Evolutionary conservation across 2,329 filamentous ascomycete species (phyloP).

Genomic region (Epichloe scottii): DNA sequence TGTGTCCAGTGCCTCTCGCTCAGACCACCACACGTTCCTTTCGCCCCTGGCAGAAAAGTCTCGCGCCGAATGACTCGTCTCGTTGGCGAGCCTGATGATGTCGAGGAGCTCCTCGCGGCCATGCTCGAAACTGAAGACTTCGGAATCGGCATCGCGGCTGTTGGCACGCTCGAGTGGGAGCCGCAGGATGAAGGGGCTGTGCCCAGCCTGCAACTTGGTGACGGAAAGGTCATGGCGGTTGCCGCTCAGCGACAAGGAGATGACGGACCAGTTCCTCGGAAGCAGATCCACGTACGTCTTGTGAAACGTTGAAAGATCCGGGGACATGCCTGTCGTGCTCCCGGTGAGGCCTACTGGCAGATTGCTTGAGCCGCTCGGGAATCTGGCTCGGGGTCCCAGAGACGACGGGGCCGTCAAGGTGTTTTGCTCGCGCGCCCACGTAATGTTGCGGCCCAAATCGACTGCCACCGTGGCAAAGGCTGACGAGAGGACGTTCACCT

Average conservation of each 20-base stretch:
- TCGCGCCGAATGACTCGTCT: constrained; percentile 61
- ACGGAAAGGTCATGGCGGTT: constrained; percentile 75
- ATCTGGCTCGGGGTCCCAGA: constrained; percentile 20
- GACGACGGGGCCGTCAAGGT: constrained; percentile 20
- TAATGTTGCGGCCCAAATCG: constrained; percentile 59
- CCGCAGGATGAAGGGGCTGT: constrained; percentile 73
- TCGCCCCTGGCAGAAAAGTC: constrained; percentile 63
- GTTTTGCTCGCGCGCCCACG: constrained; percentile 52
- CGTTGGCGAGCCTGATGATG: constrained; percentile 71
- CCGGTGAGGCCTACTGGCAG: not conserved
- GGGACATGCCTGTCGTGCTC: constrained; percentile 27
- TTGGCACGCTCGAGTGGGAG: constrained; percentile 75
- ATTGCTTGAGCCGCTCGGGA: constrained; percentile 8
- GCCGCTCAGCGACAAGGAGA: constrained; percentile 77
- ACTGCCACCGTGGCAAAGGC: constrained; percentile 50
- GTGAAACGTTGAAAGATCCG: constrained; percentile 55
- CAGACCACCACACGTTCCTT: constrained; percentile 79
- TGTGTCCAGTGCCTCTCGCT: constrained; percentile 66
- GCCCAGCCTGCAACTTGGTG: constrained; percentile 65
- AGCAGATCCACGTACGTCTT: constrained; percentile 75
- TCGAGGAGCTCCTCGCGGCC: constrained; percentile 70
- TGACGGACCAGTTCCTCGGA: constrained; percentile 67
- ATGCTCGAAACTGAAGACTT: constrained; percentile 72
- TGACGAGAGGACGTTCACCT: constrained; percentile 34
- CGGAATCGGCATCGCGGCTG: constrained; percentile 63